Evolutionary conservation across 2,329 filamentous ascomycete species (phyloP).

Genomic region (Alternaria longipes): DNA sequence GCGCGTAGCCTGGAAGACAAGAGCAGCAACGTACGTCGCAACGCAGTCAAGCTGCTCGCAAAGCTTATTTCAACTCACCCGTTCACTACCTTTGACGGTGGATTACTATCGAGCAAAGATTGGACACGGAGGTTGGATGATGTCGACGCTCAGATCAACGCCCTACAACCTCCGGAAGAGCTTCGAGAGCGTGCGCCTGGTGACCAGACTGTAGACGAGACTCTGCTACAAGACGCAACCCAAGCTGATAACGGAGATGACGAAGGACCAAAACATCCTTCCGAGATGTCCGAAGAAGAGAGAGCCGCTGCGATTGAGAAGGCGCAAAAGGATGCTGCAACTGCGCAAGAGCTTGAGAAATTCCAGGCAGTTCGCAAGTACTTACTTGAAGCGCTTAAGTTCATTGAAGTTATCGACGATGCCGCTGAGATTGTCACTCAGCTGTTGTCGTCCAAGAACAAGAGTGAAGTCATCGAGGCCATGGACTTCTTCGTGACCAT

Average conservation of each 20-base stretch:
- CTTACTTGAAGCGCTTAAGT: constrained; percentile 90
- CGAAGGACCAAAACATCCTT: constrained; percentile 57
- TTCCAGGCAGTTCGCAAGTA: constrained; percentile 88
- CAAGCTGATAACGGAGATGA: constrained; percentile 66
- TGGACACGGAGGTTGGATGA: constrained; percentile 85
- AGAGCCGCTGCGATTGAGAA: constrained; percentile 77
- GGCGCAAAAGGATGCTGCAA: constrained; percentile 85
- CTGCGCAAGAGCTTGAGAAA: constrained; percentile 86
- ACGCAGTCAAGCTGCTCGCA: constrained; percentile 91
- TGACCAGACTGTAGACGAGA: constrained; percentile 77
- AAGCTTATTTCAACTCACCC: constrained; percentile 93
- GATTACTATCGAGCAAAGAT: constrained; percentile 80
- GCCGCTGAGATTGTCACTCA: constrained; percentile 84
- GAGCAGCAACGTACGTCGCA: constrained; percentile 95
- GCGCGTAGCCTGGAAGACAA: constrained; percentile 93
- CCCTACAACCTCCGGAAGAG: constrained; percentile 80
- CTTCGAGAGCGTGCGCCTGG: constrained; percentile 71
- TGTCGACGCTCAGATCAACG: constrained; percentile 82
- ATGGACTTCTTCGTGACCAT: constrained; percentile 98
- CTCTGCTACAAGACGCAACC: constrained; percentile 87
- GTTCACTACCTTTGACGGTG: constrained; percentile 73
- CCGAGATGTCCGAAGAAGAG: constrained; percentile 82
- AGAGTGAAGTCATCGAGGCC: constrained; percentile 97
- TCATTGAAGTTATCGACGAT: constrained; percentile 89
- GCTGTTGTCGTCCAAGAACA: constrained; percentile 91